Base-by-base conservation (phyloP, 2,329 filamentous ascomycete species). In the Penicillium expansum region DNA sequence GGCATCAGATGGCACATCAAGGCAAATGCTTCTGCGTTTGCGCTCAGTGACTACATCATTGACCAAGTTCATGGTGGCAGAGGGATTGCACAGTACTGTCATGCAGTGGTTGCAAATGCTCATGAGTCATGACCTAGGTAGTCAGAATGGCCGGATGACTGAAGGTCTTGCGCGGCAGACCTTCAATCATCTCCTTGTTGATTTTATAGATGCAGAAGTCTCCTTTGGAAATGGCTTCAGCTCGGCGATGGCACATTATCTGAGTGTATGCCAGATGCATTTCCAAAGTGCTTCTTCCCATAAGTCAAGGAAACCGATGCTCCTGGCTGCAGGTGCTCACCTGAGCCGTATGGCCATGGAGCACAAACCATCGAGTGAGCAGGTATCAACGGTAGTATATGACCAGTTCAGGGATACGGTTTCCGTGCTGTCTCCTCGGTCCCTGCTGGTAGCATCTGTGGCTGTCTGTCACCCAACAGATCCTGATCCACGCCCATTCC, bases 31-130 rank as follows among this genome's bases (percentile, higher is more conserved):
- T 27, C 68, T 78, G 37, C 64, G 58, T n/a, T 67, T 66, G n/a
- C 56, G 57, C 10, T 49, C 43, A 1, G 59, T 66, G 7, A 67
- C 69, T 14, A 42, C 55, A n/a, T 56, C 65, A 2, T 57, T 75
- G 29, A 53, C 74, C 55, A 75, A 74, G 20, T 78, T 77, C 42
- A 70, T 79, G 67, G 69, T 71, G 37, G 71, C 69, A 3, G 75
- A 77, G 53, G 69, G 69, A 7, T 61, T 73, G 37, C 71, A 74
- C 22, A 58, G 63, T 11, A 70, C 67, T 8, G 61, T 74, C 35
- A 65, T 72, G 45, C 45, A 59, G n/a, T 77, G 76, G 74, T 57
- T 77, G 38, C 62, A 61, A 41, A 67, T 72, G 62, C 51, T 73
- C n/a, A 44, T 64, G 43, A 64, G 55, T 14, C 56, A 62, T 7